Conservation (phyloP, 805 yeast species). For the Kregervanrija fluxuum region DNA sequence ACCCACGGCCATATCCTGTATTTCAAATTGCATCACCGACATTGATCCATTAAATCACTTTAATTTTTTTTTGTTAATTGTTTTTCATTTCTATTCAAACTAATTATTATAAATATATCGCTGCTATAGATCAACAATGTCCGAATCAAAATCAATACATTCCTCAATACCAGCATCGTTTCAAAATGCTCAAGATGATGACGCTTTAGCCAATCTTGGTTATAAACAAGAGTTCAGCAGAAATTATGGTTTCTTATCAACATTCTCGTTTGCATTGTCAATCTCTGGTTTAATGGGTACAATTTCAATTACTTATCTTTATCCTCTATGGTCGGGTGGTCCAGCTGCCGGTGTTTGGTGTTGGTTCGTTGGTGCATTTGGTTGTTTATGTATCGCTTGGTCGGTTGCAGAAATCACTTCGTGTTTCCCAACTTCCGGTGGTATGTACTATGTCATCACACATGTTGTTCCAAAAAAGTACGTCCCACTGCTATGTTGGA, state of each 20-base stretch:
- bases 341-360: constrained; percentile 61
- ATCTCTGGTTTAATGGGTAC: constrained; percentile 63
- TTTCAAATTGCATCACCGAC: too few species aligned
- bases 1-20: too few species aligned
- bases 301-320: constrained; percentile 44
- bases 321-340: constrained; percentile 47
- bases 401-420: constrained; percentile 44
- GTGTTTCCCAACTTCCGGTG: constrained; percentile 48
- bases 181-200: constrained; percentile 19
- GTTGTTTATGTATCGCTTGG: constrained; percentile 47
- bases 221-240: constrained; percentile 56
- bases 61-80: too few species aligned
- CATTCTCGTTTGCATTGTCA: constrained; percentile 57
- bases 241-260: constrained; percentile 50
- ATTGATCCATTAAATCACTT: too few species aligned
- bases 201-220: constrained; percentile 38
- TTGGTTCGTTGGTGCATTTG: constrained; percentile 48
- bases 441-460: constrained; percentile 40
- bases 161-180: background rate
- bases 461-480: constrained; percentile 41
- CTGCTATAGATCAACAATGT: background rate
- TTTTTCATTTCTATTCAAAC: too few species aligned
- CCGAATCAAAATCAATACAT: constrained; percentile 10
- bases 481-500: constrained; percentile 46
- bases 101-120: too few species aligned